Evolutionary conservation across 176 grass and related monocot genomes (phyloP), one percentile per base, ranked within the genome.

Genomic region (Aegilops longissima): DNA sequence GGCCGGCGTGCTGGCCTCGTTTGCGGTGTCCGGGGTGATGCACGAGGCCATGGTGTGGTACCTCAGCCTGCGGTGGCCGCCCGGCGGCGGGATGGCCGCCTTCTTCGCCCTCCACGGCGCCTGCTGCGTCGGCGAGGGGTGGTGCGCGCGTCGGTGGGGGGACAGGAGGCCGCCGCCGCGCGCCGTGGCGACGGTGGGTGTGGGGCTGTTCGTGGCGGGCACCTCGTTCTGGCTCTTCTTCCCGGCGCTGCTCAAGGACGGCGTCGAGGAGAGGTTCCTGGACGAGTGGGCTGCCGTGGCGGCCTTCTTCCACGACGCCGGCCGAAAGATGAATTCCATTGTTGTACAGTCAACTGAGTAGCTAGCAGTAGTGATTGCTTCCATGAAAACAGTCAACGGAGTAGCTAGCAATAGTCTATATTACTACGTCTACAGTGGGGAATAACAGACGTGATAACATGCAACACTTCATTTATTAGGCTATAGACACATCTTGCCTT

Each of bases 21-120:
- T 95, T 80, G 61, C 83, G 17, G 88, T 82, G 34, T 95, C 93
- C 14, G 93, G 85, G n/a, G 61, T 90, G 21, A 92, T 95, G 90
- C 93, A 95, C 81, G 93, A 95, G 89, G 82, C 44, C 18, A 73
- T 90, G 21, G 79, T 69, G 45, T 92, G 58, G 61, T 92, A 95
- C 83, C 2, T 88, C 39, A 68, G 52, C 4, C 38, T 73, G 1
- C n/a, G 20, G 14, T 40, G 70, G 3, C 44, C 44, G 44, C 40
- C 40, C 40, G 42, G 11, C 11, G 42, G 42, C 42, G 42, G 42
- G 66, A 75, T 78, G 24, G 74, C 67, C 4, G 44, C 82, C 1
- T 94, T 94, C 90, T 92, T 95, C 76, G 1, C 39, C 12, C 90
- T 95, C 21, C 87, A 92, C 44, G 87, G 84, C 24, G 64, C 21